Percentiles rank a stretch among this genome's conserved stretches.
phyloP scores from a whole-genome alignment of 768 basidiomycete genomes.

The Rhodotorula taiwanensis region DNA sequence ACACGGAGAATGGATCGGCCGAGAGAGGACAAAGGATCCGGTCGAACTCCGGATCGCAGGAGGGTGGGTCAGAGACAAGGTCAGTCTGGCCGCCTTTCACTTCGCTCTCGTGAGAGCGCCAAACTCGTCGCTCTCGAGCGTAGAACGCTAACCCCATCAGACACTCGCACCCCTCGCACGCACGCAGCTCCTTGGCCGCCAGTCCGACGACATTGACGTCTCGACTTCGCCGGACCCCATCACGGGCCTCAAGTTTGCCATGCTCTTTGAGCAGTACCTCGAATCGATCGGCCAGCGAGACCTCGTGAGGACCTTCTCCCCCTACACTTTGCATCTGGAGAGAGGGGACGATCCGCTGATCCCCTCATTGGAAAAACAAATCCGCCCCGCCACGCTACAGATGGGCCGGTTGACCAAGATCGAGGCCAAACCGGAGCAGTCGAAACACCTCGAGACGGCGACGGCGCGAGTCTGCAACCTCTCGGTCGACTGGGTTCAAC shows the following conservation, averaged over 20 bases:
- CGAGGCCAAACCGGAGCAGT: constrained; percentile 90
- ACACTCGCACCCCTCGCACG: not conserved
- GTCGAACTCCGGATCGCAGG: constrained; percentile 81
- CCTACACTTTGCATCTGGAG: not conserved
- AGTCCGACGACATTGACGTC: constrained; percentile 89
- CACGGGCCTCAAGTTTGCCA: constrained; percentile 84
- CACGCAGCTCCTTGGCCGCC: constrained; percentile 60
- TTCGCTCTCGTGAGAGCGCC: too few relatives aligned
- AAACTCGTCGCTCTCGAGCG: too few relatives aligned
- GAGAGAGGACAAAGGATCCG: constrained; percentile 53
- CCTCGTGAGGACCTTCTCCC: constrained; percentile 1
- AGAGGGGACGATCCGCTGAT: not conserved
- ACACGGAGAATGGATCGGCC: constrained; percentile 43
- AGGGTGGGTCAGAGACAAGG: constrained; percentile 99
- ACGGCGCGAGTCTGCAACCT: constrained; percentile 69
- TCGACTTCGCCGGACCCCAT: constrained; percentile 64
- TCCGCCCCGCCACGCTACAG: not conserved
- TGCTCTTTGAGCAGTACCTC: constrained; percentile 62
- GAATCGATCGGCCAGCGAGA: constrained; percentile 54
- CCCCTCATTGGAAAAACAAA: not conserved
- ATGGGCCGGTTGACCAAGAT: constrained; percentile 66
- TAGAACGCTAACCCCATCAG: too few relatives aligned
- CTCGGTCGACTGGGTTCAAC: constrained; percentile 87
- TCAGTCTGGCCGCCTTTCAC: too few relatives aligned
- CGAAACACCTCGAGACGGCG: constrained; percentile 95